phyloP scores from a whole-genome alignment of 805 yeast species.

The Zygosaccharomyces lentus region DNA sequence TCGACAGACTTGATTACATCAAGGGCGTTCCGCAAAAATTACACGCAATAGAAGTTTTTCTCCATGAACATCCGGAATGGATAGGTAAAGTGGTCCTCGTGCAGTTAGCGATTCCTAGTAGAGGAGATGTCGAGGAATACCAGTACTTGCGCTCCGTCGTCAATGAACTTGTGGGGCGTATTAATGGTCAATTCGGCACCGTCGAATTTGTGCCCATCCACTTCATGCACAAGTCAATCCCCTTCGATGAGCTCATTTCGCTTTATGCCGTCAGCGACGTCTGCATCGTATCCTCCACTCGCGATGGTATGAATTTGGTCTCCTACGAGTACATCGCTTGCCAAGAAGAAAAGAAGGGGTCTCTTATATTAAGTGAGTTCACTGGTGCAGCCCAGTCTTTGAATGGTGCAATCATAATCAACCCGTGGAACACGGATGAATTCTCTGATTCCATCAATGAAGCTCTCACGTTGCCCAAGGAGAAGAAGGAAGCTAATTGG shows the following conservation, averaged over 20 bases:
- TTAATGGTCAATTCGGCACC: conserved; percentile 94
- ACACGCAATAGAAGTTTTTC: conserved; percentile 91
- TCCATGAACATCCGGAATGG: conserved; percentile 95
- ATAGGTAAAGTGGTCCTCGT: conserved; percentile 93
- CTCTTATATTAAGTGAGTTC: conserved; percentile 84
- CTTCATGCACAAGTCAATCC: conserved; percentile 87
- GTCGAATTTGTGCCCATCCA: conserved; percentile 97
- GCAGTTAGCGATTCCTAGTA: conserved; percentile 95
- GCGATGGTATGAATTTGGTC: conserved; percentile 98
- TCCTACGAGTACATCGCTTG: conserved; percentile 96
- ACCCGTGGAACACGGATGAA: conserved; percentile 98
- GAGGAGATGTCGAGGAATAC: conserved; percentile 98
- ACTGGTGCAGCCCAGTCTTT: conserved; percentile 99
- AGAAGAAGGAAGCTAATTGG: conserved; percentile 74
- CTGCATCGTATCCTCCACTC: conserved; percentile 86
- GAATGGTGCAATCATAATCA: conserved; percentile 89
- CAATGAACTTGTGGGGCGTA: conserved; percentile 92
- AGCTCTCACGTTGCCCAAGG: conserved; percentile 78
- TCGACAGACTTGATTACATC: conserved; percentile 92
- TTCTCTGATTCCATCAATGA: conserved; percentile 80
- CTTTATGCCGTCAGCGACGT: conserved; percentile 83
- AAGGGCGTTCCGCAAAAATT: conserved; percentile 97
- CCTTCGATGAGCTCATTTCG: conserved; percentile 87
- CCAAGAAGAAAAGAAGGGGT: conserved; percentile 80
- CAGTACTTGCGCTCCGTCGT: conserved; percentile 90